Conservation (phyloP, 2,329 filamentous ascomycete species). For the Cladosporium halotolerans region DNA sequence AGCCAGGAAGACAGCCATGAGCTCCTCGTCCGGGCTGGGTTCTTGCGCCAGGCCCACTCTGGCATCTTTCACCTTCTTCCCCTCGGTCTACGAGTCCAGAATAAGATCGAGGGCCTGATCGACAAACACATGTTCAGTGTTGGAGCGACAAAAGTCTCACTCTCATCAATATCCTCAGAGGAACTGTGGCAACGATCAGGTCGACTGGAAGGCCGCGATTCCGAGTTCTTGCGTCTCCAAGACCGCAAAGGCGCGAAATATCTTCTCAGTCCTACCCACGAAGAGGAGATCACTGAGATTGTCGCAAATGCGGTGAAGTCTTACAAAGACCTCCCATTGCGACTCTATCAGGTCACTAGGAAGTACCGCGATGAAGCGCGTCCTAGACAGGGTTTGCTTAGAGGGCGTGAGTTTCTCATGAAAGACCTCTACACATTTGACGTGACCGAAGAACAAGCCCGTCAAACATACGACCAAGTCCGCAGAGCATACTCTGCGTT, state of each 20-base stretch:
- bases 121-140: conserved; percentile 76
- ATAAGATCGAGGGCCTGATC: conserved; percentile 78
- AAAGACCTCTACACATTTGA: conserved; percentile 99
- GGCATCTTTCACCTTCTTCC: conserved; percentile 92
- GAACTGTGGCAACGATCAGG: conserved; percentile 77
- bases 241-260: conserved; percentile 72
- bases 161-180: conserved; percentile 82
- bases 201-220: conserved; percentile 53
- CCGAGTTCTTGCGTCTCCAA: conserved; percentile 68
- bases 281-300: conserved; percentile 87
- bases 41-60: conserved; percentile 62
- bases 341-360: conserved; percentile 84
- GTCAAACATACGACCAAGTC: conserved; percentile 74
- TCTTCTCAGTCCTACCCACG: conserved; percentile 85
- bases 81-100: conserved; percentile 76
- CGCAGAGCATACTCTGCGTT: conserved; percentile 66
- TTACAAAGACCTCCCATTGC: conserved; percentile 77
- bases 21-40: conserved; percentile 40
- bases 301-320: conserved; percentile 69
- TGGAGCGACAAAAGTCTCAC: conserved; percentile 72
- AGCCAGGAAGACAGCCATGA: conserved; percentile 43
- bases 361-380: conserved; percentile 93
- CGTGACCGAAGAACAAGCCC: conserved; percentile 56
- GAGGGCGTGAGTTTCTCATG: conserved; percentile 91
- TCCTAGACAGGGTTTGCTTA: conserved; percentile 78